Percentiles rank a stretch among this genome's conserved stretches.
phyloP scores from a whole-genome alignment of 2,329 filamentous ascomycete genomes.

The Trichoderma polysporum region DNA sequence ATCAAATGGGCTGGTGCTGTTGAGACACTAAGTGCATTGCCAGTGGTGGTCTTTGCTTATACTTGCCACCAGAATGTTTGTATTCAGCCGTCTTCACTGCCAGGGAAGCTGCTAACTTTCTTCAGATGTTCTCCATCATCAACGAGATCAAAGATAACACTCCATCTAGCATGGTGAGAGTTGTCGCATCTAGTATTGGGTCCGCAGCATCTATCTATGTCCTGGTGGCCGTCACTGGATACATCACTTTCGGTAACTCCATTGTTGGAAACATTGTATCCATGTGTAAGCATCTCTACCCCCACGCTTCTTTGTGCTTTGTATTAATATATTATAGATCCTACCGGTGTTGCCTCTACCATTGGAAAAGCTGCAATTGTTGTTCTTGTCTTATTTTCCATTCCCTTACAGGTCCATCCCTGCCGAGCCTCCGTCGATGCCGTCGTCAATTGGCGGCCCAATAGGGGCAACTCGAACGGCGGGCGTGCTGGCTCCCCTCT shows the following conservation, averaged over 20 bases:
- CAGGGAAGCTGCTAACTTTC: not conserved
- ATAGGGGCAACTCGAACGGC: slow-evolving; percentile 39
- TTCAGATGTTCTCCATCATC: slow-evolving; percentile 94
- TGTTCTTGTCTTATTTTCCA: slow-evolving; percentile 91
- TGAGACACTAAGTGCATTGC: slow-evolving; percentile 78
- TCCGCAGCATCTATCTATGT: slow-evolving; percentile 85
- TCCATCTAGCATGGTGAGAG: slow-evolving; percentile 68
- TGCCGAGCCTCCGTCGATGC: slow-evolving; percentile 94
- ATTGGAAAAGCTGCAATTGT: slow-evolving; percentile 96
- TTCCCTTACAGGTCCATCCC: slow-evolving; percentile 92
- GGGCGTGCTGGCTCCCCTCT: slow-evolving; percentile 45
- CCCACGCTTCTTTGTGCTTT: not conserved
- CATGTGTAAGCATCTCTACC: slow-evolving; percentile 65
- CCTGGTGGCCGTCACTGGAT: slow-evolving; percentile 90
- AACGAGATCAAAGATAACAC: slow-evolving; percentile 91
- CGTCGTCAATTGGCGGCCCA: slow-evolving; percentile 87
- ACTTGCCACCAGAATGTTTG: slow-evolving; percentile 96
- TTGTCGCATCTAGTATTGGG: slow-evolving; percentile 82
- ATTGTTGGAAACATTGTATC: slow-evolving; percentile 90
- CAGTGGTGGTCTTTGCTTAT: slow-evolving; percentile 98
- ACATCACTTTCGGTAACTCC: slow-evolving; percentile 89
- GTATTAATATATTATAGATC: slow-evolving; percentile 34
- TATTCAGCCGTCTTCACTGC: slow-evolving; percentile 23
- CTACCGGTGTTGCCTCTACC: slow-evolving; percentile 67
- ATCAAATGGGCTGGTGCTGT: slow-evolving; percentile 78